Evolutionary conservation across 2,329 filamentous ascomycete genomes (phyloP).

Genomic region (Sporothrix inflata): DNA sequence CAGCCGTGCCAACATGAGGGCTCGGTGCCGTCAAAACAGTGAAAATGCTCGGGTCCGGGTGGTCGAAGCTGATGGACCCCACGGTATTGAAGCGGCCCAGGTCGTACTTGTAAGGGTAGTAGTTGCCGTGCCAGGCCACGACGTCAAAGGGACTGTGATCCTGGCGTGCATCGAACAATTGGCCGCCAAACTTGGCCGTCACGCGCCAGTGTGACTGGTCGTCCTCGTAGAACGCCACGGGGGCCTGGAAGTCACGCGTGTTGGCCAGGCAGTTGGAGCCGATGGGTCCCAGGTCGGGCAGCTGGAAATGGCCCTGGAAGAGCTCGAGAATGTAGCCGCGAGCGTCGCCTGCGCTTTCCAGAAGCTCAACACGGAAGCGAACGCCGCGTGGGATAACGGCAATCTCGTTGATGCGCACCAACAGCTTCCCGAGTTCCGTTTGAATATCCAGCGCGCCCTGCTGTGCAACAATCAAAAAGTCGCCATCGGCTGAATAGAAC

Average conservation of each 20-base stretch:
- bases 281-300: slow-evolving; percentile 74
- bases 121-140: slow-evolving; percentile 79
- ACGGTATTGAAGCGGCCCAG: slow-evolving; percentile 76
- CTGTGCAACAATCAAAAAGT: slow-evolving; percentile 76
- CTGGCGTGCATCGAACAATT: slow-evolving; percentile 67
- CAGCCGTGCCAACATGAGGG: slow-evolving; percentile 61
- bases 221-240: slow-evolving; percentile 65
- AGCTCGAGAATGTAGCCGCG: slow-evolving; percentile 77
- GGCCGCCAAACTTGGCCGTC: slow-evolving; percentile 67
- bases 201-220: slow-evolving; percentile 53
- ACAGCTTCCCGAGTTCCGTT: slow-evolving; percentile 74
- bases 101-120: slow-evolving; percentile 82
- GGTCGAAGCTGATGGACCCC: slow-evolving; percentile 74
- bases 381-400: slow-evolving; percentile 74
- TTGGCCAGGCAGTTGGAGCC: slow-evolving; percentile 75
- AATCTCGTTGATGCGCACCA: slow-evolving; percentile 79
- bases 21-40: slow-evolving; percentile 69
- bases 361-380: slow-evolving; percentile 70
- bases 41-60: slow-evolving; percentile 78
- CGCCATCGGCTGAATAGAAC: slow-evolving; percentile 84
- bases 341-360: slow-evolving; percentile 48
- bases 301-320: slow-evolving; percentile 71
- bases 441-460: slow-evolving; percentile 74
- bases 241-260: slow-evolving; percentile 73
- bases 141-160: slow-evolving; percentile 74